A percentile compares a stretch with the other conserved stretches of the same genome.
Evolutionary conservation across 257 asterid species (phyloP).

Genomic region (Jaltomata sinuosa): DNA sequence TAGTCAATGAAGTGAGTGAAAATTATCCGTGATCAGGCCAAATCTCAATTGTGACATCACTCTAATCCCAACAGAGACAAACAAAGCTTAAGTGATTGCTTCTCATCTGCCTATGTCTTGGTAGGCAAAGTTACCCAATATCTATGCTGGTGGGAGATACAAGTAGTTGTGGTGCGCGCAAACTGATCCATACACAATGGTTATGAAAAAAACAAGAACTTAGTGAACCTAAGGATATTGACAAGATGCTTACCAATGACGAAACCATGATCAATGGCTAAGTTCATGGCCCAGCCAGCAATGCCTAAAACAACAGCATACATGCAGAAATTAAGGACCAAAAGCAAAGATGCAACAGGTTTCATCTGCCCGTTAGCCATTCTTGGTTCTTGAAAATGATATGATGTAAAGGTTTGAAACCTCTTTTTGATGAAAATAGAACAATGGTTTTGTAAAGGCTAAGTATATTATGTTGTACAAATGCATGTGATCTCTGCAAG

Average conservation of each 20-base stretch:
- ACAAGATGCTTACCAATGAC: constrained; percentile 40
- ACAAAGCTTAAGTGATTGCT: background rate
- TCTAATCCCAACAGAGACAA: background rate
- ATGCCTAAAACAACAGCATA: constrained; percentile 58
- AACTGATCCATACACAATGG: background rate
- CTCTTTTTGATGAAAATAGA: background rate
- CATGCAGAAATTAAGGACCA: constrained; percentile 87
- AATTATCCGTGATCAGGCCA: background rate
- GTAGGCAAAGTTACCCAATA: background rate
- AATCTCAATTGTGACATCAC: too few species aligned
- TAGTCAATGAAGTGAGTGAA: background rate
- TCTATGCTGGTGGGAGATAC: background rate
- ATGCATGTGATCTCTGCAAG: constrained; percentile 7
- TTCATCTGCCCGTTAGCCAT: constrained; percentile 54
- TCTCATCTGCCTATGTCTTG: background rate
- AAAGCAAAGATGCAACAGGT: constrained; percentile 55
- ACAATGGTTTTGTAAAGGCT: background rate
- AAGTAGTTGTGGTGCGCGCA: background rate
- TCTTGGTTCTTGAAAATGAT: background rate
- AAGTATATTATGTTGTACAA: background rate
- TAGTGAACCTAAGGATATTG: background rate
- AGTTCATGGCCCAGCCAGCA: constrained; percentile 72
- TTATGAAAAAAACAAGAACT: background rate
- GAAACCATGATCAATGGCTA: constrained; percentile 73
- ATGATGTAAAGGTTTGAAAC: background rate